These are phyloP conservation scores for Glarea lozoyensis DNA, from an alignment of 495 filamentous ascomycete genomes.

Conservation along the genomic window DNA sequence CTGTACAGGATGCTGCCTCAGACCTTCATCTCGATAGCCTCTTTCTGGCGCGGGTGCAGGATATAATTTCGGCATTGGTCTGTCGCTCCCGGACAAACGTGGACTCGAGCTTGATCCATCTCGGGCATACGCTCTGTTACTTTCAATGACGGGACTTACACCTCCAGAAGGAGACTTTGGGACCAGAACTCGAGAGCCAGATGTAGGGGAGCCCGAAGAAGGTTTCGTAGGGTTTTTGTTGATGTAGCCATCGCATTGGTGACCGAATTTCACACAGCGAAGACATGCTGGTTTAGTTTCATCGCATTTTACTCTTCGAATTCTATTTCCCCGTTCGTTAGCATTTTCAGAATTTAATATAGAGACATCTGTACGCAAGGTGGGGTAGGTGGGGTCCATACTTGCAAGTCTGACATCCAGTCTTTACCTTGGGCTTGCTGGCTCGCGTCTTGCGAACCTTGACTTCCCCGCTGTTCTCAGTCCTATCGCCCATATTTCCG, in stretches of 20 bases:
- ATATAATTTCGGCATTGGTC: neutral
- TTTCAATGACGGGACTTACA: neutral
- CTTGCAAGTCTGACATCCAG: conserved; percentile 22
- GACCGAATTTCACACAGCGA: conserved; percentile 40
- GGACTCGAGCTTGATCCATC: neutral
- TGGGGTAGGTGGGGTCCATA: conserved; percentile 4
- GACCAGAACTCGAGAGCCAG: conserved; percentile 10
- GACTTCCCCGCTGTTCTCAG: no score
- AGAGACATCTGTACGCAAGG: neutral
- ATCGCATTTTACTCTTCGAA: conserved; percentile 48
- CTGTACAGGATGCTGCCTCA: neutral
- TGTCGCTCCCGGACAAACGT: no score
- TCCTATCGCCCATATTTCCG: no score
- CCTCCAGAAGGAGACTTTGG: conserved; percentile 1
- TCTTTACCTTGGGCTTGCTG: conserved; percentile 19
- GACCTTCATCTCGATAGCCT: no score
- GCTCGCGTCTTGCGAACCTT: conserved; percentile 18
- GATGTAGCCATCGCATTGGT: conserved; percentile 46
- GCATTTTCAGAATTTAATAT: neutral
- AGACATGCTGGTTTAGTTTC: conserved; percentile 45
- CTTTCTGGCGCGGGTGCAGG: neutral
- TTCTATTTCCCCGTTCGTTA: conserved; percentile 7
- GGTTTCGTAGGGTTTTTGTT: conserved; percentile 8
- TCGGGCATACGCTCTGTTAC: neutral
- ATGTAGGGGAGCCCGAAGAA: neutral